A percentile compares a stretch with the other conserved stretches of the same genome.
phyloP scores from a whole-genome alignment of 805 yeast genomes.

The Saccharomycopsis sp. region DNA sequence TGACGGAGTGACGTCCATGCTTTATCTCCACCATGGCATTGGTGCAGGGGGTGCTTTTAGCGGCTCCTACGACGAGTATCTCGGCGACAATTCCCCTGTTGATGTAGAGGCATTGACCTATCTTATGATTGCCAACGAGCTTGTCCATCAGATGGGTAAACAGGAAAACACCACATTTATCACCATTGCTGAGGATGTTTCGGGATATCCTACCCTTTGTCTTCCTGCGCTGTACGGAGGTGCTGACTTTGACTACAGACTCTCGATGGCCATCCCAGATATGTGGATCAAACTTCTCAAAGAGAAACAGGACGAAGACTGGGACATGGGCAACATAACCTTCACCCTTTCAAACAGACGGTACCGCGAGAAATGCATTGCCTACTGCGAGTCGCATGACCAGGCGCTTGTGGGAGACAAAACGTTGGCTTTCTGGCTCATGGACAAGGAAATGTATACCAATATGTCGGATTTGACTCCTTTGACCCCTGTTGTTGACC shows the following conservation, averaged over 20 bases:
- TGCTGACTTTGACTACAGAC: constrained; percentile 85
- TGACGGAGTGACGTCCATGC: constrained; percentile 94
- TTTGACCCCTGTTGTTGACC: constrained; percentile 69
- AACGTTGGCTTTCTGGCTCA: constrained; percentile 93
- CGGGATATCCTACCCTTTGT: constrained; percentile 95
- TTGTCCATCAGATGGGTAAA: constrained; percentile 49
- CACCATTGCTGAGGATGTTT: constrained; percentile 92
- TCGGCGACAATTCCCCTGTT: constrained; percentile 65
- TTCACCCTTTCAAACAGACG: constrained; percentile 84
- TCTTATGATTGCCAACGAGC: constrained; percentile 82
- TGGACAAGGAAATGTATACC: constrained; percentile 98
- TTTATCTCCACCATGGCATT: constrained; percentile 87
- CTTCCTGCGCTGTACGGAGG: constrained; percentile 72
- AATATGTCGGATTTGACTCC: constrained; percentile 78
- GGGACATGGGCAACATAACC: constrained; percentile 81
- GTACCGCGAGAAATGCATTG: constrained; percentile 79
- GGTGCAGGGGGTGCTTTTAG: constrained; percentile 77
- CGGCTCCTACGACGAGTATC: constrained; percentile 89
- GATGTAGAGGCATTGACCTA: constrained; percentile 85
- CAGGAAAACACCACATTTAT: constrained; percentile 44
- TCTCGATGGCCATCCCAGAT: constrained; percentile 97
- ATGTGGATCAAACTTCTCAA: constrained; percentile 97
- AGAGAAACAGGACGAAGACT: constrained; percentile 76
- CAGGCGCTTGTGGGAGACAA: constrained; percentile 98
- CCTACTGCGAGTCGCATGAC: constrained; percentile 93